These are phyloP conservation scores for Beauveria sp. DNA, from an alignment of 2,329 filamentous ascomycete genomes.

Conservation along the genomic window DNA sequence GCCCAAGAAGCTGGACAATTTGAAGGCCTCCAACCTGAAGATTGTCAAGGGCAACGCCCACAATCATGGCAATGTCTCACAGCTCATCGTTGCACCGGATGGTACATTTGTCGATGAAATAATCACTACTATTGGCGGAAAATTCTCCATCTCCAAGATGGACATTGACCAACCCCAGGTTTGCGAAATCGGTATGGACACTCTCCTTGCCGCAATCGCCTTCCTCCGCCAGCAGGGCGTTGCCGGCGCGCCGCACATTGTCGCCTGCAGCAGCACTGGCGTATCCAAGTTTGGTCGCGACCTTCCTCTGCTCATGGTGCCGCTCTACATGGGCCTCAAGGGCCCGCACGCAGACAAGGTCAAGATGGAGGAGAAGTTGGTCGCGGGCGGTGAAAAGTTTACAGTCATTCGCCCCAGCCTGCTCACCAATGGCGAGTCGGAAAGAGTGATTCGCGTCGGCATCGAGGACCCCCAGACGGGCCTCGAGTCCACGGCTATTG, in stretches of 20 bases:
- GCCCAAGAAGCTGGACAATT: conserved; percentile 37
- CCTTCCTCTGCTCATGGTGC: conserved; percentile 33
- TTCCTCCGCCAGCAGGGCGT: conserved; percentile 21
- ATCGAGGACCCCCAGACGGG: conserved; percentile 29
- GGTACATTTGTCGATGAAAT: conserved; percentile 35
- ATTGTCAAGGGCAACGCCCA: conserved; percentile 41
- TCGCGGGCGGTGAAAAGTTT: conserved; percentile 23
- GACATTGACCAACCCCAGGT: conserved; percentile 38
- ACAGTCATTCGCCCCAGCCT: conserved; percentile 31
- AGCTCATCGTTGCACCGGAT: conserved; percentile 24
- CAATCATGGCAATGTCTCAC: conserved; percentile 28
- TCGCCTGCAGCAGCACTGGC: conserved; percentile 32
- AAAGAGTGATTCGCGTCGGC: conserved; percentile 27
- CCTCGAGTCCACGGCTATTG: conserved; percentile 29
- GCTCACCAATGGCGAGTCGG: conserved; percentile 23
- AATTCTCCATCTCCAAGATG: conserved; percentile 24
- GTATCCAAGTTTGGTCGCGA: conserved; percentile 30
- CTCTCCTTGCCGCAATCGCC: conserved; percentile 33
- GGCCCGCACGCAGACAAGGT: conserved; percentile 41
- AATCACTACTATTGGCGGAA: conserved; percentile 39
- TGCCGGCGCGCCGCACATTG: conserved; percentile 25
- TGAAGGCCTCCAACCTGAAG: conserved; percentile 32
- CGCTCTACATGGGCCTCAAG: conserved; percentile 35
- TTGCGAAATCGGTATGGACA: conserved; percentile 36
- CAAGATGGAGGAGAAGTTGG: conserved; percentile 33